A percentile compares a stretch with the other conserved stretches of the same genome.
Conservation (phyloP, 2,329 filamentous ascomycete species). For the Cladosporium sp. region DNA sequence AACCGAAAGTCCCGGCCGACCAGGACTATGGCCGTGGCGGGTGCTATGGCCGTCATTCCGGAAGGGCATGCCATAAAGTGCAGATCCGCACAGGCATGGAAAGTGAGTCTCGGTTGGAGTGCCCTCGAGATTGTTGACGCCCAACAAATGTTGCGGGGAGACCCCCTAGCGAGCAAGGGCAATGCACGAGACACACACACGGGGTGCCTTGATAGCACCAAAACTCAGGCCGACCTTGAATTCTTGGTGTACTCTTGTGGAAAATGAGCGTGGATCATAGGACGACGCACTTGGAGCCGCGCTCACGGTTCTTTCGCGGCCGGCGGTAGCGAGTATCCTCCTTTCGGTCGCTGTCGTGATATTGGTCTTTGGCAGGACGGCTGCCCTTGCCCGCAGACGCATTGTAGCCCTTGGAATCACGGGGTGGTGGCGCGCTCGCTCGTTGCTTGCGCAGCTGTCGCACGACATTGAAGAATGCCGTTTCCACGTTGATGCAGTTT, state of each 20-base stretch:
- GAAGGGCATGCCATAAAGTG: conserved; percentile 8
- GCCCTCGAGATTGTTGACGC: conserved; percentile 9
- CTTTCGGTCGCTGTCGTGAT: conserved; percentile 14
- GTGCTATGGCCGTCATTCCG: conserved; percentile 6
- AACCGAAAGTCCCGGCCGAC: background rate
- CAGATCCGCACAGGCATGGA: conserved; percentile 6
- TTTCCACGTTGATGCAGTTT: conserved; percentile 98
- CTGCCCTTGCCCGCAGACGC: background rate
- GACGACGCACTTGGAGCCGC: conserved; percentile 31
- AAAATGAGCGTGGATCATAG: conserved; percentile 25
- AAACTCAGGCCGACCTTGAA: background rate
- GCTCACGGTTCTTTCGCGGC: conserved; percentile 21
- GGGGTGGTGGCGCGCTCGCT: conserved; percentile 29
- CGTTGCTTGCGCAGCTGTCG: conserved; percentile 83
- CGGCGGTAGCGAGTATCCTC: conserved; percentile 15
- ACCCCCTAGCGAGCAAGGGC: background rate
- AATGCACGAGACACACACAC: background rate
- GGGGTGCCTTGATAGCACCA: background rate
- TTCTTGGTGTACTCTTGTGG: background rate
- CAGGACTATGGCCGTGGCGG: background rate
- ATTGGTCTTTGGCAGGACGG: conserved; percentile 9
- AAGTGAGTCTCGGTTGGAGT: conserved; percentile 4
- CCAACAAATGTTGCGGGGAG: conserved; percentile 10
- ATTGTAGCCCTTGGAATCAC: conserved; percentile 16
- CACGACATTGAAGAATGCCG: conserved; percentile 97